Conservation (phyloP, 2,329 filamentous ascomycete genomes). For the Cytospora chrysosperma region DNA sequence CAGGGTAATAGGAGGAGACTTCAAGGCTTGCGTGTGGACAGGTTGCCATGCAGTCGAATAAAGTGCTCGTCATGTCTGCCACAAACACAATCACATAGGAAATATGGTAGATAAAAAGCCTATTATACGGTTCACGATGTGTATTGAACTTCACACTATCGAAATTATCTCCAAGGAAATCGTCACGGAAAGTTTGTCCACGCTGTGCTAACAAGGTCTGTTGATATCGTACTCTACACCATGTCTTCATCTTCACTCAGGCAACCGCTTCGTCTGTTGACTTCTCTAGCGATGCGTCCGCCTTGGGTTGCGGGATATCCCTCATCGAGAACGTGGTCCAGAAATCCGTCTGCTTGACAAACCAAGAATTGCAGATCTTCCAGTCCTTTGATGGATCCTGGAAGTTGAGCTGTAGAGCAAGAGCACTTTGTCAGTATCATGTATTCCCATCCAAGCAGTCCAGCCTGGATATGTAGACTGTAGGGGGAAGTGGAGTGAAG, state of each 20-base stretch:
- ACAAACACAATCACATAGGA: too few relatives aligned
- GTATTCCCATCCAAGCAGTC: conserved; percentile 41
- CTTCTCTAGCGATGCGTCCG: neutral
- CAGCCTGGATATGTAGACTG: conserved; percentile 32
- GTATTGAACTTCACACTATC: too few relatives aligned
- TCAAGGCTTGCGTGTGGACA: too few relatives aligned
- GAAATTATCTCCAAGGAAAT: too few relatives aligned
- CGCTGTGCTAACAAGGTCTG: too few relatives aligned
- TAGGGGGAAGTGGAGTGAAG: conserved; percentile 46
- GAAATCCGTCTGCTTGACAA: conserved; percentile 61
- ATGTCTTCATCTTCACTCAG: neutral
- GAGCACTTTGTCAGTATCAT: neutral
- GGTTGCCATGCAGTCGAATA: too few relatives aligned
- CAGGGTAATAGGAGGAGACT: too few relatives aligned
- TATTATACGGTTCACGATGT: too few relatives aligned
- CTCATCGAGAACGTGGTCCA: conserved; percentile 44
- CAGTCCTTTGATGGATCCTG: conserved; percentile 55
- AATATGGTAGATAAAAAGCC: too few relatives aligned
- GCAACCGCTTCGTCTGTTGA: neutral
- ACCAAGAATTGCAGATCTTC: conserved; percentile 61
- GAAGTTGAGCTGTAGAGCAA: conserved; percentile 48
- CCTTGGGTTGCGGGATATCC: conserved; percentile 41
- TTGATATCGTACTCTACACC: too few relatives aligned
- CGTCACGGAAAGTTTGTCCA: too few relatives aligned
- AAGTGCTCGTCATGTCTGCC: too few relatives aligned